phyloP scores from a whole-genome alignment of 371 early-diverging fungal species.

The Umbelopsis sp. region DNA sequence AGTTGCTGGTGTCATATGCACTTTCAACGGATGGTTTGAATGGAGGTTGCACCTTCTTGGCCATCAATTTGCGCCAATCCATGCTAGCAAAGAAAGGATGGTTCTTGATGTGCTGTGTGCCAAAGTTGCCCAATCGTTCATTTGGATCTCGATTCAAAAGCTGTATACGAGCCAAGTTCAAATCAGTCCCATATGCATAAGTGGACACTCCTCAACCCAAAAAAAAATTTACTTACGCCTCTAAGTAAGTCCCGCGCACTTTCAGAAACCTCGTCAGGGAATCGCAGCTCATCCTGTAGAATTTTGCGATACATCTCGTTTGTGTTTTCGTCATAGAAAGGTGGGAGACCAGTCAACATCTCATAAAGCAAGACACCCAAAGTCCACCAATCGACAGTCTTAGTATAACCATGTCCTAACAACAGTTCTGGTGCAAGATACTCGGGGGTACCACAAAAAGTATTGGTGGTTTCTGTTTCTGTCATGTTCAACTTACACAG shows the following conservation, averaged over 20 bases:
- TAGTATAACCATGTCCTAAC: slow-evolving; percentile 92
- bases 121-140: slow-evolving; percentile 82
- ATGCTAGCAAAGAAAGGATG: slow-evolving; percentile 95
- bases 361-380: slow-evolving; percentile 96
- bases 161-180: slow-evolving; percentile 22
- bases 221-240: slow-evolving; percentile 52
- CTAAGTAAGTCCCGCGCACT: slow-evolving; percentile 75
- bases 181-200: not conserved
- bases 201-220: not conserved
- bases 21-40: slow-evolving; percentile 89
- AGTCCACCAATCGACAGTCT: slow-evolving; percentile 98
- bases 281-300: slow-evolving; percentile 79
- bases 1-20: slow-evolving; percentile 82
- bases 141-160: slow-evolving; percentile 85
- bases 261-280: slow-evolving; percentile 84
- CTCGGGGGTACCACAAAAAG: slow-evolving; percentile 99
- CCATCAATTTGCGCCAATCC: slow-evolving; percentile 86
- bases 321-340: slow-evolving; percentile 95
- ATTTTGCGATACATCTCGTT: slow-evolving; percentile 97
- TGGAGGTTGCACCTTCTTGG: slow-evolving; percentile 89
- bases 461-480: slow-evolving; percentile 90
- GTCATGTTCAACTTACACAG: slow-evolving; percentile 96
- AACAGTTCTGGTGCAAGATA: slow-evolving; percentile 98
- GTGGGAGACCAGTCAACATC: slow-evolving; percentile 94
- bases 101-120: slow-evolving; percentile 86